Conservation (phyloP, 2,329 filamentous ascomycete genomes). For the Pseudogymnoascus sp. region DNA sequence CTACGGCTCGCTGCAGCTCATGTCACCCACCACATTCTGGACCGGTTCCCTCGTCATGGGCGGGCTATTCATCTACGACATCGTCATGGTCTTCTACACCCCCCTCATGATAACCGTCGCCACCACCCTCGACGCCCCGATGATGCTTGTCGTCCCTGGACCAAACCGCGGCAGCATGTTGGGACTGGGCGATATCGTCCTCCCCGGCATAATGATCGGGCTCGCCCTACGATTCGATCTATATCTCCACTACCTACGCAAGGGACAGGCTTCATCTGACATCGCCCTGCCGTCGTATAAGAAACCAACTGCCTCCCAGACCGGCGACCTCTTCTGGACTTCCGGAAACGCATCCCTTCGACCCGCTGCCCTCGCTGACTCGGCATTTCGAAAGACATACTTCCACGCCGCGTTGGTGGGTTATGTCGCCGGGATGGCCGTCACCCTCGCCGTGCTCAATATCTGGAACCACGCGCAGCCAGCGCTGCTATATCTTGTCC, state of each 20-base stretch:
- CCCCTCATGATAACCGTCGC: constrained; percentile 85
- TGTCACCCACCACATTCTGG: constrained; percentile 82
- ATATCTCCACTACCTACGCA: constrained; percentile 69
- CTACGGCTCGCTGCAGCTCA: constrained; percentile 71
- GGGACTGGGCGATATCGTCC: constrained; percentile 86
- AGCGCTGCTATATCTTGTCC: constrained; percentile 86
- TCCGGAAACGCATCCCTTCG: constrained; percentile 12
- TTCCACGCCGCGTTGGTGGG: constrained; percentile 72
- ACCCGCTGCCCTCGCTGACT: constrained; percentile 22
- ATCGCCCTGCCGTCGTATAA: constrained; percentile 41
- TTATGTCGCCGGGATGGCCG: constrained; percentile 70
- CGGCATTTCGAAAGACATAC: constrained; percentile 71
- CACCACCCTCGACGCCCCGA: constrained; percentile 81
- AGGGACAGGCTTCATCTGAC: constrained; percentile 21
- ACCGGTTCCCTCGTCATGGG: constrained; percentile 72
- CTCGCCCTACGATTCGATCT: constrained; percentile 88
- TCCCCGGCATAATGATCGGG: constrained; percentile 85
- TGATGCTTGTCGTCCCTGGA: constrained; percentile 73
- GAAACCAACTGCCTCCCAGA: constrained; percentile 57
- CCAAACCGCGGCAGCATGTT: constrained; percentile 72
- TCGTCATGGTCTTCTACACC: constrained; percentile 82
- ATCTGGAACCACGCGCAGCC: constrained; percentile 78
- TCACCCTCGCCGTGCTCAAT: constrained; percentile 70
- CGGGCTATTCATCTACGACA: constrained; percentile 89
- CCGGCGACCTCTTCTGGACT: constrained; percentile 82